These are phyloP conservation scores for Conringia planisiliqua DNA, from an alignment of 345 rosid genomes.

Conservation along the genomic window DNA sequence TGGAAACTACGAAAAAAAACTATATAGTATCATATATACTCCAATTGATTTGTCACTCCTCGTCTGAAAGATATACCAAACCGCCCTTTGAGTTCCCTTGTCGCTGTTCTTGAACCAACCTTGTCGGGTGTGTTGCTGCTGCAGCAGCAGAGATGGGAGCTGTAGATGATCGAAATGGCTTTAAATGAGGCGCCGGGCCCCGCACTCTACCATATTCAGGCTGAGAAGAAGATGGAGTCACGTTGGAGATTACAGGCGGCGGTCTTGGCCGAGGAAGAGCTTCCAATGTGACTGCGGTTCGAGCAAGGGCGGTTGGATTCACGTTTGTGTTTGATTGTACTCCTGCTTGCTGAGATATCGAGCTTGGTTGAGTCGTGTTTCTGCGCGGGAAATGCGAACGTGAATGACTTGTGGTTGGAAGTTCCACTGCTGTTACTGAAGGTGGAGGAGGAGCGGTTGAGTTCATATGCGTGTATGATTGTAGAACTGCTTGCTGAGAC, in stretches of 20 bases:
- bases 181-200: conserved; percentile 20
- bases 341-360: background rate
- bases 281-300: background rate
- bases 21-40: background rate
- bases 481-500: background rate
- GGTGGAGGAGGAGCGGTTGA: background rate
- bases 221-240: conserved; percentile 6
- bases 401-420: background rate
- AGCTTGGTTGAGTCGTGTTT: background rate
- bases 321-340: background rate
- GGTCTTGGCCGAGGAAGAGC: conserved; percentile 15
- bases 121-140: background rate
- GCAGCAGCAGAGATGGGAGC: background rate
- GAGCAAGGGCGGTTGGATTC: background rate
- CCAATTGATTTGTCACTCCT: background rate
- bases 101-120: conserved; percentile 6
- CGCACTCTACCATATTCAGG: background rate
- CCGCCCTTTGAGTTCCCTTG: conserved; percentile 6
- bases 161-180: background rate
- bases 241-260: conserved; percentile 19
- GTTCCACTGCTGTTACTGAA: background rate
- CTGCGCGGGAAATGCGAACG: background rate
- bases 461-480: background rate
- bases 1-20: no score
- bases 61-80: conserved; percentile 26